Evolutionary conservation across 352 stramenopile genomes (phyloP).

Genomic region (Globisporangium parvum): DNA sequence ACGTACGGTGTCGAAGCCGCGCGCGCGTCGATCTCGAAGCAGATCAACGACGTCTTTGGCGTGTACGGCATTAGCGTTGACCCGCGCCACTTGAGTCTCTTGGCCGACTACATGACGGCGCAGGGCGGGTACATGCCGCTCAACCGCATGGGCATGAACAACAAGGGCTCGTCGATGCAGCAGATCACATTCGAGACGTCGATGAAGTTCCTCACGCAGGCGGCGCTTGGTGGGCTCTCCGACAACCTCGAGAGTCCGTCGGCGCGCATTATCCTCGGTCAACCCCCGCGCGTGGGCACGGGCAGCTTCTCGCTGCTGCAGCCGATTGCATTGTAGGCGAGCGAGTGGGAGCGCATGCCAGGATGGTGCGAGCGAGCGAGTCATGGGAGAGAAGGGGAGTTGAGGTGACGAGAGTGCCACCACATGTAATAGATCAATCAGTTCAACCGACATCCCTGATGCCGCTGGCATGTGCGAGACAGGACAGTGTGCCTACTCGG

Average conservation of each 20-base stretch:
- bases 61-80: conserved; percentile 99
- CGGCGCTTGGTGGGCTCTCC: conserved; percentile 85
- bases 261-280: conserved; percentile 93
- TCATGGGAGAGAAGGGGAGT: neutral
- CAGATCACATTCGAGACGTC: conserved; percentile 99
- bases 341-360: conserved; percentile 12
- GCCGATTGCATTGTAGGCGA: conserved; percentile 77
- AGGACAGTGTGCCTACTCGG: neutral
- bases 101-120: conserved; percentile 99
- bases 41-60: conserved; percentile 98
- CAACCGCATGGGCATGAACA: conserved; percentile 97
- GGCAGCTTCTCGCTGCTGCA: conserved; percentile 94
- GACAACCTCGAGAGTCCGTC: conserved; percentile 93
- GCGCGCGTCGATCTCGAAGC: conserved; percentile 95
- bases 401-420: neutral
- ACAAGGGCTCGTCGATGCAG: conserved; percentile 94
- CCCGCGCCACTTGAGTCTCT: conserved; percentile 95
- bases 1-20: conserved; percentile 98
- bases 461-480: neutral
- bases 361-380: neutral
- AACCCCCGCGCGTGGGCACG: conserved; percentile 93
- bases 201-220: conserved; percentile 97
- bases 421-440: conserved; percentile 1
- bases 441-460: neutral
- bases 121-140: conserved; percentile 96